These are phyloP conservation scores for Biscutella auriculata DNA, from an alignment of 441 rosid genomes.

Conservation along the genomic window DNA sequence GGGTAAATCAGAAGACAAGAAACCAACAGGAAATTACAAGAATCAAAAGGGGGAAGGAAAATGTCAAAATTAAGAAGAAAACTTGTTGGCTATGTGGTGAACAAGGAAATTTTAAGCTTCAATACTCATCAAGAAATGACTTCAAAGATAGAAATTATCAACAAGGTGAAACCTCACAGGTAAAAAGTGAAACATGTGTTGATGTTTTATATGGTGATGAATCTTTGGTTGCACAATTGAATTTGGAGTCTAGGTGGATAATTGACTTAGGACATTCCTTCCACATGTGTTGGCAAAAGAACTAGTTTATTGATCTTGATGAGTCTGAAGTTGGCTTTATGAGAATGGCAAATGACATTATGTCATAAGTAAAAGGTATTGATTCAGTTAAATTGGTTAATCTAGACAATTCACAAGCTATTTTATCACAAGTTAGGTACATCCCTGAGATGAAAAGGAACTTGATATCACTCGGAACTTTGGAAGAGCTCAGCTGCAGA, in stretches of 20 bases:
- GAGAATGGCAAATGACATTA: neutral
- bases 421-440: neutral
- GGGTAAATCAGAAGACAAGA: too few species aligned
- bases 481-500: neutral
- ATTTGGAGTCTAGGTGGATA: neutral
- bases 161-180: too few species aligned
- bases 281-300: neutral
- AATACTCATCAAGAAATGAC: neutral
- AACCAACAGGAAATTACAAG: too few species aligned
- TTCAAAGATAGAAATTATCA: too few species aligned
- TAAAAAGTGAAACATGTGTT: too few species aligned
- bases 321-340: too few species aligned
- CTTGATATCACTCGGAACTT: neutral
- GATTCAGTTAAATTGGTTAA: neutral
- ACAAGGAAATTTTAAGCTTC: neutral
- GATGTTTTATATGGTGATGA: neutral
- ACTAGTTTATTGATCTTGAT: too few species aligned
- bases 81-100: neutral
- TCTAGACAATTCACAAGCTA: too few species aligned
- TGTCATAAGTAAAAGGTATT: neutral
- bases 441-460: neutral
- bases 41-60: too few species aligned
- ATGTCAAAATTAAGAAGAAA: too few species aligned
- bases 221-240: rapidly evolving
- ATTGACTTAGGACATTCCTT: neutral